A percentile compares a stretch with the other conserved stretches of the same genome.
Evolutionary conservation across 306 rosid species (phyloP).

Genomic region (Gillenia trifoliata): DNA sequence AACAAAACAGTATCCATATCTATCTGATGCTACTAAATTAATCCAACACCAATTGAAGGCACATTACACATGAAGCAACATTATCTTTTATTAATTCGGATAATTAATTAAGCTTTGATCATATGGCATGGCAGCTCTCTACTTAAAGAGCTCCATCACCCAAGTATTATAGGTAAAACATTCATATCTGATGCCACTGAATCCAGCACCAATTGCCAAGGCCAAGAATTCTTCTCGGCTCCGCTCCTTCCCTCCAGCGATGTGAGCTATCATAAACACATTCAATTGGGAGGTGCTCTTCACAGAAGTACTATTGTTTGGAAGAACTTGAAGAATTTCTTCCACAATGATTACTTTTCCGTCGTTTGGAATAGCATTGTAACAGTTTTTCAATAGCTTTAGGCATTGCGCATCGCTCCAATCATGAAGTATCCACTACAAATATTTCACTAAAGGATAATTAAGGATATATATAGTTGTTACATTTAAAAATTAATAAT

Average conservation of each 20-base stretch:
- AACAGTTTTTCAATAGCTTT: slow-evolving; percentile 47
- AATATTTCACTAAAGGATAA: neutral
- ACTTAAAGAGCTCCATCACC: slow-evolving; percentile 57
- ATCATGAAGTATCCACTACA: slow-evolving; percentile 40
- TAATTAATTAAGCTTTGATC: neutral
- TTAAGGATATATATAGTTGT: too few relatives aligned
- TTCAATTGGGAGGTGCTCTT: neutral
- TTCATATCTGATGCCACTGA: slow-evolving; percentile 15
- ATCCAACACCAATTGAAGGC: too few relatives aligned
- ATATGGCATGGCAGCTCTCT: neutral
- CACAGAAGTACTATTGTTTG: neutral
- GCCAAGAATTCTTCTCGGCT: slow-evolving; percentile 11
- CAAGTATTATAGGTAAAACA: slow-evolving; percentile 8
- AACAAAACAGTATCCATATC: too few relatives aligned
- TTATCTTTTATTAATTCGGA: neutral
- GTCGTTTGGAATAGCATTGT: slow-evolving; percentile 31
- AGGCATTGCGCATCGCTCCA: slow-evolving; percentile 37
- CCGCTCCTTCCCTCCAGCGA: slow-evolving; percentile 12
- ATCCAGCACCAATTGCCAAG: slow-evolving; percentile 24
- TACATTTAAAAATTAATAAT: neutral
- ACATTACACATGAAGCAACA: too few relatives aligned
- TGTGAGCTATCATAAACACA: slow-evolving; percentile 6
- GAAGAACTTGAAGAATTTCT: slow-evolving; percentile 20
- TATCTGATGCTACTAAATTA: too few relatives aligned
- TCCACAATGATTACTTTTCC: slow-evolving; percentile 53